phyloP scores from a whole-genome alignment of 495 filamentous ascomycete genomes.

The Penicillium paxilli region DNA sequence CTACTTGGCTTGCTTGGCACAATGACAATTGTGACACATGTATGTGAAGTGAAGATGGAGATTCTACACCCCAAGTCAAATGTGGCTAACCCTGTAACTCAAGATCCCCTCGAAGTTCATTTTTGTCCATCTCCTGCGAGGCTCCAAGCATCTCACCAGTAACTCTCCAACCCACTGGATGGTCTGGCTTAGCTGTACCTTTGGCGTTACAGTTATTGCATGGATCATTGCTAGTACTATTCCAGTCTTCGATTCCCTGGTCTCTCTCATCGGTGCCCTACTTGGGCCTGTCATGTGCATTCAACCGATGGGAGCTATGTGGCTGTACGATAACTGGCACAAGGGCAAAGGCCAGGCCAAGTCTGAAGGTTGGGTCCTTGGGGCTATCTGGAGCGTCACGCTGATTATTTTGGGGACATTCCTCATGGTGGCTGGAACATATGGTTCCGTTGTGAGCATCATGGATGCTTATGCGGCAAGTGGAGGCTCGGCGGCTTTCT shows the following conservation, averaged over 20 bases:
- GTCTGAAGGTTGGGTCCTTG: background rate
- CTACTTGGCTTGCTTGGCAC: slow-evolving; percentile 50
- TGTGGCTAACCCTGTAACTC: background rate
- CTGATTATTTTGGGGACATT: slow-evolving; percentile 6
- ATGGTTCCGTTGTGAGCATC: slow-evolving; percentile 43
- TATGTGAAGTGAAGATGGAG: too few species aligned
- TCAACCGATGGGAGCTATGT: slow-evolving; percentile 48
- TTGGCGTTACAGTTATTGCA: slow-evolving; percentile 56
- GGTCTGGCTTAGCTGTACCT: slow-evolving; percentile 58
- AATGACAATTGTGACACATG: slow-evolving; percentile 28
- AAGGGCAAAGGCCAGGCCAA: slow-evolving; percentile 35
- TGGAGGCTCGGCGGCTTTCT: slow-evolving; percentile 6
- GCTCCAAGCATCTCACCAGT: slow-evolving; percentile 54
- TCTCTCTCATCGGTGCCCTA: slow-evolving; percentile 60
- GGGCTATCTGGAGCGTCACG: background rate
- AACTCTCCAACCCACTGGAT: slow-evolving; percentile 56
- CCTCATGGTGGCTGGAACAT: slow-evolving; percentile 17
- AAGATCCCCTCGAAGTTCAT: slow-evolving; percentile 55
- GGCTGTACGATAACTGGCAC: slow-evolving; percentile 46
- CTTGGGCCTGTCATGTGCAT: slow-evolving; percentile 50
- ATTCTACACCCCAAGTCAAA: too few species aligned
- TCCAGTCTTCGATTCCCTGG: slow-evolving; percentile 64
- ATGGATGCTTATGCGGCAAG: slow-evolving; percentile 33
- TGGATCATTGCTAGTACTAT: slow-evolving; percentile 72
- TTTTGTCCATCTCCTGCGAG: slow-evolving; percentile 55